Percentiles rank a stretch among this genome's conserved stretches.
Evolutionary conservation across 768 basidiomycete genomes (phyloP).

Genomic region (Boletus tylopilopsis): DNA sequence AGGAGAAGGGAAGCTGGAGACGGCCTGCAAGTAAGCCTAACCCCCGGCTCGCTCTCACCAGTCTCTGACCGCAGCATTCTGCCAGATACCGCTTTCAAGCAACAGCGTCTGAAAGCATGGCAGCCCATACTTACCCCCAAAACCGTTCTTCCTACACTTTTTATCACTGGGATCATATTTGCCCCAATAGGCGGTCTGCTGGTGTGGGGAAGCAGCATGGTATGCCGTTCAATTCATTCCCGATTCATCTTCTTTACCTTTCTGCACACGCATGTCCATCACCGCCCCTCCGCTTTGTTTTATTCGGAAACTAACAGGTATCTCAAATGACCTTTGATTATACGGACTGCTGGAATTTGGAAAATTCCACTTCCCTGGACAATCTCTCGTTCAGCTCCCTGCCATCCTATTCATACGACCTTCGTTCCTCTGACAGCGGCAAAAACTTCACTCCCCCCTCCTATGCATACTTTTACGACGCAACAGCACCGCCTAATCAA

Average conservation of each 20-base stretch:
- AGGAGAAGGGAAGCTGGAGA: slow-evolving; percentile 84
- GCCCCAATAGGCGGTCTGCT: slow-evolving; percentile 94
- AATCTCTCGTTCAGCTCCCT: slow-evolving; percentile 45
- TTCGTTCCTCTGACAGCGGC: slow-evolving; percentile 55
- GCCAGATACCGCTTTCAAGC: slow-evolving; percentile 96
- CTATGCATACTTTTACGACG: slow-evolving; percentile 70
- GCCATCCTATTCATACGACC: slow-evolving; percentile 60
- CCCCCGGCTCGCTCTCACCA: slow-evolving; percentile 1
- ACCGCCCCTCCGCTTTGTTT: background rate
- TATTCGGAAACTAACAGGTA: slow-evolving; percentile 45
- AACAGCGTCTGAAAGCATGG: slow-evolving; percentile 99
- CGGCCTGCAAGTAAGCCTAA: slow-evolving; percentile 68
- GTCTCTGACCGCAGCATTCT: slow-evolving; percentile 13
- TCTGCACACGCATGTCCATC: background rate
- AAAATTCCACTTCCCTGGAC: slow-evolving; percentile 33
- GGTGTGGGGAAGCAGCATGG: slow-evolving; percentile 81
- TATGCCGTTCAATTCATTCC: slow-evolving; percentile 32
- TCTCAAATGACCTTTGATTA: slow-evolving; percentile 96
- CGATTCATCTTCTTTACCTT: slow-evolving; percentile 15
- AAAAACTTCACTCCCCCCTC: slow-evolving; percentile 51
- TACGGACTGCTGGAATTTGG: slow-evolving; percentile 77
- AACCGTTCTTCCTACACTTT: slow-evolving; percentile 94
- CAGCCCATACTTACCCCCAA: slow-evolving; percentile 98
- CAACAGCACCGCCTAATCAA: slow-evolving; percentile 42
- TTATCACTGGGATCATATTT: slow-evolving; percentile 92